phyloP scores from a whole-genome alignment of 2,329 filamentous ascomycete genomes.

The Fusarium sp. region DNA sequence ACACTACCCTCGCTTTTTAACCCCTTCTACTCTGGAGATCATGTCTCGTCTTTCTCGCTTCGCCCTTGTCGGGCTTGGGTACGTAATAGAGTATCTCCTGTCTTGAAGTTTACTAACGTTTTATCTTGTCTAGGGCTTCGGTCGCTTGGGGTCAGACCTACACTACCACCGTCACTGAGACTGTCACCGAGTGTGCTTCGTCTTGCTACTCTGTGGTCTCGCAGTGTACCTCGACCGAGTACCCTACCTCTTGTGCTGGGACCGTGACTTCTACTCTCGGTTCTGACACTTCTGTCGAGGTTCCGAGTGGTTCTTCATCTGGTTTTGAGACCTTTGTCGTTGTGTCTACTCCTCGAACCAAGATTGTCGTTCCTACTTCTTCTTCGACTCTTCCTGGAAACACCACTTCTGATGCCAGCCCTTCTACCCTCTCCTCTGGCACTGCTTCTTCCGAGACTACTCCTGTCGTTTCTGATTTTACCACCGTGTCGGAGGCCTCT shows the following conservation, averaged over 20 bases:
- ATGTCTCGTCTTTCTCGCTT: constrained; percentile 39
- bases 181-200: constrained; percentile 46
- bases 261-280: not conserved
- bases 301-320: constrained; percentile 22
- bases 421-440: not conserved
- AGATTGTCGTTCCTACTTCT: constrained; percentile 17
- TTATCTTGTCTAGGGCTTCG: constrained; percentile 34
- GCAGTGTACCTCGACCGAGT: constrained; percentile 37
- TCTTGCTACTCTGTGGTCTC: constrained; percentile 40
- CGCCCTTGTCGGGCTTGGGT: constrained; percentile 48
- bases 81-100: not conserved
- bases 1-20: constrained; percentile 19
- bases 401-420: not conserved
- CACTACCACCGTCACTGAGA: constrained; percentile 50
- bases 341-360: constrained; percentile 3
- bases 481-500: constrained; percentile 1
- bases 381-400: constrained; percentile 19
- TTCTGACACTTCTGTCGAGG: constrained; percentile 14
- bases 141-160: constrained; percentile 40
- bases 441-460: not conserved
- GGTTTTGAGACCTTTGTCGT: not conserved
- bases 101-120: constrained; percentile 16
- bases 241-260: constrained; percentile 1
- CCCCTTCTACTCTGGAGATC: constrained; percentile 24
- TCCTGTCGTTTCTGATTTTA: not conserved